Evolutionary conservation across 2,329 filamentous ascomycete genomes (phyloP).

Genomic region (Monilinia aucupariae): DNA sequence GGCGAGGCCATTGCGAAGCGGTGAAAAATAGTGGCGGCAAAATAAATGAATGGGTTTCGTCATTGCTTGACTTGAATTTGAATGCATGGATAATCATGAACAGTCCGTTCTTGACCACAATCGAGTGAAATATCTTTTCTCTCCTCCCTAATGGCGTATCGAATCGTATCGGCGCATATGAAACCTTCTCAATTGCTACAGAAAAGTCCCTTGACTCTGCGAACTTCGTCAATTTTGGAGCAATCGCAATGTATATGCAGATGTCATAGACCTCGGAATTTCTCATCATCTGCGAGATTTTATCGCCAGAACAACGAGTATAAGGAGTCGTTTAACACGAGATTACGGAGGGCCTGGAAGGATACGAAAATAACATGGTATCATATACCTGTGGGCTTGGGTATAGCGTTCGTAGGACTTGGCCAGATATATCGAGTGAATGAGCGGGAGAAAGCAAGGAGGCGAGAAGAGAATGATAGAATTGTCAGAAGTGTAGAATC

Average conservation of each 20-base stretch:
- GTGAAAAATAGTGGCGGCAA: conserved; percentile 2
- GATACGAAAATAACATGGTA: conserved; percentile 66
- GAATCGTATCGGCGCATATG: conserved; percentile 1
- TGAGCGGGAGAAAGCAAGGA: conserved; percentile 42
- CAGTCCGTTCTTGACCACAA: conserved; percentile 3
- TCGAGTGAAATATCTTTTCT: neutral
- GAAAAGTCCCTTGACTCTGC: neutral
- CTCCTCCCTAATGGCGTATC: conserved; percentile 5
- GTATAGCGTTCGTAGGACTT: conserved; percentile 60
- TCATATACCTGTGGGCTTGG: conserved; percentile 63
- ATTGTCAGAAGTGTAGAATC: conserved; percentile 25
- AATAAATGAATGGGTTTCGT: conserved; percentile 13
- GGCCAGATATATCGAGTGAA: conserved; percentile 60
- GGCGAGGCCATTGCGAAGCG: neutral
- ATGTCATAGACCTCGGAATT: conserved; percentile 25
- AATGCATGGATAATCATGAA: neutral
- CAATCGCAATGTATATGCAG: conserved; percentile 22
- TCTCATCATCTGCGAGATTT: conserved; percentile 30
- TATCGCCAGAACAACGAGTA: conserved; percentile 28
- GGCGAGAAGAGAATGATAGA: conserved; percentile 36
- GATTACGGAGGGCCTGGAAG: conserved; percentile 52
- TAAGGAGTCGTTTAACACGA: conserved; percentile 33
- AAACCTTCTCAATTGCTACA: neutral
- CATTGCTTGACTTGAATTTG: conserved; percentile 8
- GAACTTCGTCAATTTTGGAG: conserved; percentile 10